These are phyloP conservation scores for Microthyrium microscopicum DNA, from an alignment of 2,329 filamentous ascomycete genomes.

Conservation along the genomic window DNA sequence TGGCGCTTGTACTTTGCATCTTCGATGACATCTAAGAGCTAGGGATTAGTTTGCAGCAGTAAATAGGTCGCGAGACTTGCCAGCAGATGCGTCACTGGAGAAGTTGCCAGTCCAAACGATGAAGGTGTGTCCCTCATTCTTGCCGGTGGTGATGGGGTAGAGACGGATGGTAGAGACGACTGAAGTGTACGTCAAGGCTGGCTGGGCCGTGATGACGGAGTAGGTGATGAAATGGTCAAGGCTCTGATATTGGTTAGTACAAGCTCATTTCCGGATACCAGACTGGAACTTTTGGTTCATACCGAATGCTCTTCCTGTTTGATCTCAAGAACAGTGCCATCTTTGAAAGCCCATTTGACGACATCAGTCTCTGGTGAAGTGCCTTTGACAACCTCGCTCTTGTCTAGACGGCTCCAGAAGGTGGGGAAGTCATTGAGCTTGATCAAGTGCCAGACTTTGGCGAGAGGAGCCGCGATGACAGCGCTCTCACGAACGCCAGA, in stretches of 20 bases:
- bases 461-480: constrained; percentile 51
- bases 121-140: constrained; percentile 47
- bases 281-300: no score
- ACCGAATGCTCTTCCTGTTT: constrained; percentile 65
- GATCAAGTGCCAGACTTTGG: constrained; percentile 56
- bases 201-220: constrained; percentile 50
- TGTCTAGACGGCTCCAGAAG: constrained; percentile 48
- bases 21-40: constrained; percentile 44
- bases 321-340: constrained; percentile 50
- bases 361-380: constrained; percentile 47
- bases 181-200: constrained; percentile 47
- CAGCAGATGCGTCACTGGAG: constrained; percentile 52
- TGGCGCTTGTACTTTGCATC: constrained; percentile 64
- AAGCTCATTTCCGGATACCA: background rate
- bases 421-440: constrained; percentile 53
- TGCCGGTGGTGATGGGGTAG: constrained; percentile 49
- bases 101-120: constrained; percentile 55
- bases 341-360: constrained; percentile 54
- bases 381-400: constrained; percentile 47
- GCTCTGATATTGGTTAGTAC: constrained; percentile 24
- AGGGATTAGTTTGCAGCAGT: background rate
- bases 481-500: constrained; percentile 49
- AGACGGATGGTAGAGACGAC: constrained; percentile 50
- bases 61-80: constrained; percentile 24
- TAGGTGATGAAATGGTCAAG: constrained; percentile 65